Conservation (phyloP, 306 rosid genomes). For the Vigna hirtella region DNA sequence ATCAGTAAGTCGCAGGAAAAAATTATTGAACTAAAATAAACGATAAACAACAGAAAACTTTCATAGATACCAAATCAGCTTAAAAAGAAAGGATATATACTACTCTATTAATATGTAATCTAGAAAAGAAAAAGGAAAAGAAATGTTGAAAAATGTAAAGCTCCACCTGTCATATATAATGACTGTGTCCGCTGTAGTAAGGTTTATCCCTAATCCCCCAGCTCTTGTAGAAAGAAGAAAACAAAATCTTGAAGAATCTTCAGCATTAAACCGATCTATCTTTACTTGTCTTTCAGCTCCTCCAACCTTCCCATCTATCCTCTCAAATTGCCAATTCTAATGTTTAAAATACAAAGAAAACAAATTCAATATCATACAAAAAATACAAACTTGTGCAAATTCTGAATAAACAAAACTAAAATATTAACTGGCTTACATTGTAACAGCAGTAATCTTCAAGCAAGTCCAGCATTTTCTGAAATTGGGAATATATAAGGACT, state of each 20-base stretch:
- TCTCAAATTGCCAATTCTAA: constrained; percentile 91
- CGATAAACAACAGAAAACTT: constrained; percentile 8
- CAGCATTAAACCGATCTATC: constrained; percentile 94
- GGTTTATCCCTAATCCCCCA: constrained; percentile 98
- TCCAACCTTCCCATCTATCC: constrained; percentile 96
- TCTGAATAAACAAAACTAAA: neutral
- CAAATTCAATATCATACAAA: constrained; percentile 26
- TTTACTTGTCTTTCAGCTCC: constrained; percentile 96
- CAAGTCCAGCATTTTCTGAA: constrained; percentile 92
- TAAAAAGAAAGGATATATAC: too few species aligned
- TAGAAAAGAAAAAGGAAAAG: neutral
- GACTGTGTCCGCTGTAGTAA: constrained; percentile 98
- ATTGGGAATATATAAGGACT: constrained; percentile 94
- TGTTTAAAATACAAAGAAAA: constrained; percentile 31
- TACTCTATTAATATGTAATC: too few species aligned
- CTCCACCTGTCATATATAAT: constrained; percentile 91
- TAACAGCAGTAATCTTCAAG: constrained; percentile 89
- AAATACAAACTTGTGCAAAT: constrained; percentile 24
- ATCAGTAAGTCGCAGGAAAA: constrained; percentile 31
- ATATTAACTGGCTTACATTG: constrained; percentile 57
- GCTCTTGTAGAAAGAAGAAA: constrained; percentile 99
- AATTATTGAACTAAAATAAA: constrained; percentile 26
- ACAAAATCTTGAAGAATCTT: constrained; percentile 91
- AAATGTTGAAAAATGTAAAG: constrained; percentile 29
- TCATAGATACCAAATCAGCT: too few species aligned